These are phyloP conservation scores for Aaosphaeria pasadenensis DNA, from an alignment of 2,329 filamentous ascomycete species.

Conservation along the genomic window DNA sequence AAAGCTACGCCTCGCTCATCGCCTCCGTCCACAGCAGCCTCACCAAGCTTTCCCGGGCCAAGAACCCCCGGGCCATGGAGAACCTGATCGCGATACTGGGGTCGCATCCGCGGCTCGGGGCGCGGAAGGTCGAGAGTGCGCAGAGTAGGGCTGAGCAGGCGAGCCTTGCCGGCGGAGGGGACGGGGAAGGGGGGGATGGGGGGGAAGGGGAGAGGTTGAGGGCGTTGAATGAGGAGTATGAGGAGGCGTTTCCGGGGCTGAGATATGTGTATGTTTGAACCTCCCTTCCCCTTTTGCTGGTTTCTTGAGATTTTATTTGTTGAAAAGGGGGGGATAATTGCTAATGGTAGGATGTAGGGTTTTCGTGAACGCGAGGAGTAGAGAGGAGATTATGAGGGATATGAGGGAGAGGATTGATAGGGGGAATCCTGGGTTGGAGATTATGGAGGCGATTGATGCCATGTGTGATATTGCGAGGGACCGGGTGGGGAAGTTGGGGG, in stretches of 20 bases:
- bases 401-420: slow-evolving; percentile 73
- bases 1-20: slow-evolving; percentile 69
- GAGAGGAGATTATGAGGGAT: slow-evolving; percentile 74
- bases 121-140: slow-evolving; percentile 76
- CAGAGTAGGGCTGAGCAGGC: slow-evolving; percentile 82
- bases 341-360: slow-evolving; percentile 47
- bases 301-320: too few species aligned
- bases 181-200: slow-evolving; percentile 39
- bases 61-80: slow-evolving; percentile 47
- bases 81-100: slow-evolving; percentile 71
- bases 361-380: slow-evolving; percentile 80
- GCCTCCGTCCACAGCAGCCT: slow-evolving; percentile 63
- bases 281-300: too few species aligned
- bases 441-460: slow-evolving; percentile 73
- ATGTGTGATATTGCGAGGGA: slow-evolving; percentile 92
- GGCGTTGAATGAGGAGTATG: slow-evolving; percentile 72
- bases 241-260: slow-evolving; percentile 74
- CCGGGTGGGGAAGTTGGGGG: slow-evolving; percentile 59
- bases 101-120: slow-evolving; percentile 80
- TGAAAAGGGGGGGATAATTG: too few species aligned
- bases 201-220: slow-evolving; percentile 59
- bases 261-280: slow-evolving; percentile 66
- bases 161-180: slow-evolving; percentile 56
- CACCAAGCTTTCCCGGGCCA: slow-evolving; percentile 33
- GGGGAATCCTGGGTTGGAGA: slow-evolving; percentile 64